Percentiles rank a stretch among this genome's conserved stretches.
Conservation (phyloP, 148 eudicot species). For the Chenopodium quinoa region DNA sequence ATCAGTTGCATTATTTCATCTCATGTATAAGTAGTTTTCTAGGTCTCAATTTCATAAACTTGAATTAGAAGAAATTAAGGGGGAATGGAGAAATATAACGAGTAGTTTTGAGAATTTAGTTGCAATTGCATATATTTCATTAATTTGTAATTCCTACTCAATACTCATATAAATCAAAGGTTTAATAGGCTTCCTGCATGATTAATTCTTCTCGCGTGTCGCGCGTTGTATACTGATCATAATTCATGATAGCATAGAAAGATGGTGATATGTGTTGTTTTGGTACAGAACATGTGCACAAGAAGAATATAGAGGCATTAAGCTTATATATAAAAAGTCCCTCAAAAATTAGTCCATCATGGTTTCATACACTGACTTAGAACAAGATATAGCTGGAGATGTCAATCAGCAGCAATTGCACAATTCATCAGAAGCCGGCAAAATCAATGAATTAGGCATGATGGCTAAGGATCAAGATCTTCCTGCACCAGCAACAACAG, state of each 20-base stretch:
- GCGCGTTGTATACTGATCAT: not conserved
- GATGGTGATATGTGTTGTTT: not conserved
- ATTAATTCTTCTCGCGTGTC: too few species aligned
- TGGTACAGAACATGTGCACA: constrained; percentile 9
- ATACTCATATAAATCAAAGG: too few species aligned
- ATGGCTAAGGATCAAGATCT: constrained; percentile 37
- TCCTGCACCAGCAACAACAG: constrained; percentile 31
- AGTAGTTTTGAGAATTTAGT: not conserved
- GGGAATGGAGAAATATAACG: not conserved
- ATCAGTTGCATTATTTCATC: not conserved
- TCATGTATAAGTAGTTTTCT: not conserved
- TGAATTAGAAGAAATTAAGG: not conserved
- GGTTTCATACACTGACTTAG: constrained; percentile 40
- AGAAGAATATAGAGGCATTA: not conserved
- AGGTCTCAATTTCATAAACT: not conserved
- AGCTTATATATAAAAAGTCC: not conserved
- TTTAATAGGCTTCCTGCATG: not conserved
- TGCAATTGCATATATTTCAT: not conserved
- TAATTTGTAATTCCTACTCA: not conserved
- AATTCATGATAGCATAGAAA: not conserved
- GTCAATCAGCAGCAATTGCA: constrained; percentile 34
- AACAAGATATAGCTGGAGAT: constrained; percentile 34
- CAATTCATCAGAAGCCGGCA: constrained; percentile 20
- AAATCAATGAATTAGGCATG: constrained; percentile 36
- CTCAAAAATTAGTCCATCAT: constrained; percentile 36